A percentile compares a stretch with the other conserved stretches of the same genome.
These are phyloP conservation scores for Globisporangium cederbergense DNA, from an alignment of 352 stramenopile genomes.

Conservation along the genomic window DNA sequence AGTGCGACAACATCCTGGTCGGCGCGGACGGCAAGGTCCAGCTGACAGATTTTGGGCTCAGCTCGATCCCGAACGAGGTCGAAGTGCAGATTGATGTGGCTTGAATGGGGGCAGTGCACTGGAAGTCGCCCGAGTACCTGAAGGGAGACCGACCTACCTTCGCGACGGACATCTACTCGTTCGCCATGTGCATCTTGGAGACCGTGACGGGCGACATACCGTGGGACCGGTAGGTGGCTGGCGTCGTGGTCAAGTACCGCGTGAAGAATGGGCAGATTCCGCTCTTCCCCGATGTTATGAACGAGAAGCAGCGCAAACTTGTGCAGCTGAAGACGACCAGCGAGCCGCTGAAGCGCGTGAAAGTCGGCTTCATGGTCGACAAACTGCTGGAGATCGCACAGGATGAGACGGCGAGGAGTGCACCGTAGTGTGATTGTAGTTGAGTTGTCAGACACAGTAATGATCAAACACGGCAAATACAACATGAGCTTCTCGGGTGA, in stretches of 20 bases:
- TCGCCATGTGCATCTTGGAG: conserved; percentile 6
- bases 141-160: background rate
- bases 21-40: background rate
- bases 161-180: conserved; percentile 1
- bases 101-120: conserved; percentile 1
- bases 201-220: conserved; percentile 2
- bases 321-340: background rate
- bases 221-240: background rate
- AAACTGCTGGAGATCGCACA: background rate
- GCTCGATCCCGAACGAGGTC: background rate
- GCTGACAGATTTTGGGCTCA: conserved; percentile 12
- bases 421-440: background rate
- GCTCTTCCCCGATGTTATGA: background rate
- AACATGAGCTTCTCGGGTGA: no score
- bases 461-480: no score
- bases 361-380: background rate
- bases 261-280: background rate
- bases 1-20: conserved; percentile 11
- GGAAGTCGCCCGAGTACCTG: conserved; percentile 4
- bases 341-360: background rate
- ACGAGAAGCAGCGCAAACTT: conserved; percentile 3
- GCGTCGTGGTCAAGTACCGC: background rate
- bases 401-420: background rate
- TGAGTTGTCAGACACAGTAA: background rate
- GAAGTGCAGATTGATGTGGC: conserved; percentile 4